These are phyloP conservation scores for Phytophthora citrophthora DNA, from an alignment of 352 stramenopile genomes.

Conservation along the genomic window DNA sequence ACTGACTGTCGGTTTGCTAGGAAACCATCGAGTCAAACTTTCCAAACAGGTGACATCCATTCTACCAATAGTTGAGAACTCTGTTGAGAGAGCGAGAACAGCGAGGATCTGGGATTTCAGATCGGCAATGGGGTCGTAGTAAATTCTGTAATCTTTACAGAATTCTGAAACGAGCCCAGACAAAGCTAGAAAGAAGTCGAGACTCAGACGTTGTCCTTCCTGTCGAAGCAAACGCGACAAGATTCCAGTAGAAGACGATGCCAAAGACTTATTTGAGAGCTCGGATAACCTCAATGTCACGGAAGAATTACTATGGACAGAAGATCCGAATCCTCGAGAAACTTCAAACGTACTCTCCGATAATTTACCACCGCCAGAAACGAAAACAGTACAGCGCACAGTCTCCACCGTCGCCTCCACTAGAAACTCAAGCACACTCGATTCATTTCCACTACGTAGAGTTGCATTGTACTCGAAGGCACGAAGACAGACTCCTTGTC, in stretches of 20 bases:
- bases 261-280: not conserved
- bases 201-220: not conserved
- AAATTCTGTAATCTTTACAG: conserved; percentile 25
- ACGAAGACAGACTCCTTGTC: conserved; percentile 2
- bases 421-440: conserved; percentile 9
- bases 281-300: conserved; percentile 8
- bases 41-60: conserved; percentile 28
- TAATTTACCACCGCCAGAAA: not conserved
- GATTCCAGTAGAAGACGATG: conserved; percentile 4
- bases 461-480: conserved; percentile 10
- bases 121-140: conserved; percentile 18
- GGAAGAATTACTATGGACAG: not conserved
- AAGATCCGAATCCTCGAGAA: conserved; percentile 1
- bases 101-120: conserved; percentile 15
- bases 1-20: conserved; percentile 13
- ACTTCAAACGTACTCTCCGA: conserved; percentile 10
- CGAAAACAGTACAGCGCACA: conserved; percentile 8
- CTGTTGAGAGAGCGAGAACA: conserved; percentile 16
- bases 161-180: conserved; percentile 21
- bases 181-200: conserved; percentile 13
- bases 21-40: conserved; percentile 18
- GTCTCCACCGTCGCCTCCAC: not conserved
- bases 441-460: not conserved
- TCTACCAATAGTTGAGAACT: conserved; percentile 1
- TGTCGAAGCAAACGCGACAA: conserved; percentile 16